These are phyloP conservation scores for Candida railenensis DNA, from an alignment of 805 yeast species.

Conservation along the genomic window DNA sequence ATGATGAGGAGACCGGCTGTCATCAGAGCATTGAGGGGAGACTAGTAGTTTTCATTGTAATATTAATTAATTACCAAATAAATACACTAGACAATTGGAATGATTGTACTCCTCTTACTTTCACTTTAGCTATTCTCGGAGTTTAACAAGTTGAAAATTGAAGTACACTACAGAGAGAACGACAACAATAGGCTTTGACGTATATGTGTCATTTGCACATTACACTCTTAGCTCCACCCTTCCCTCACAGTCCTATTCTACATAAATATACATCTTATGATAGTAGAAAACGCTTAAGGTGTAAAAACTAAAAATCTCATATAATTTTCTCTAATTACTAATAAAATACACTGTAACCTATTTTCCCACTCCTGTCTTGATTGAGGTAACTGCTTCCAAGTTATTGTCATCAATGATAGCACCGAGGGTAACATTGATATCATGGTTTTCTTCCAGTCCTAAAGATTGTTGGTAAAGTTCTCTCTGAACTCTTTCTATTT, in stretches of 20 bases:
- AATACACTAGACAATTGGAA: too few species aligned
- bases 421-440: constrained; percentile 8
- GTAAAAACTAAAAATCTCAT: too few species aligned
- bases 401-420: constrained; percentile 19
- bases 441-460: constrained; percentile 6
- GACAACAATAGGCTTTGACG: too few species aligned
- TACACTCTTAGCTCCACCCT: too few species aligned
- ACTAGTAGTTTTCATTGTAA: constrained; percentile 20
- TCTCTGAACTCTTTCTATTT: constrained; percentile 28
- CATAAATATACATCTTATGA: too few species aligned
- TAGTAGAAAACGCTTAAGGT: too few species aligned
- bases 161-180: too few species aligned
- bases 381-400: constrained; percentile 27
- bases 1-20: constrained; percentile 97
- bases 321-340: neutral
- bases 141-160: too few species aligned
- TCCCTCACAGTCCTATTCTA: too few species aligned
- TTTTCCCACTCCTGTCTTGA: constrained; percentile 27
- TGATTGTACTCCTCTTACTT: too few species aligned
- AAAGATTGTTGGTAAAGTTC: constrained; percentile 12
- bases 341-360: constrained; percentile 6
- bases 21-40: constrained; percentile 79
- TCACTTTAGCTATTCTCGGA: too few species aligned
- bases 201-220: too few species aligned
- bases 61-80: neutral